phyloP scores from a whole-genome alignment of 345 rosid species.

The Salix viminalis region DNA sequence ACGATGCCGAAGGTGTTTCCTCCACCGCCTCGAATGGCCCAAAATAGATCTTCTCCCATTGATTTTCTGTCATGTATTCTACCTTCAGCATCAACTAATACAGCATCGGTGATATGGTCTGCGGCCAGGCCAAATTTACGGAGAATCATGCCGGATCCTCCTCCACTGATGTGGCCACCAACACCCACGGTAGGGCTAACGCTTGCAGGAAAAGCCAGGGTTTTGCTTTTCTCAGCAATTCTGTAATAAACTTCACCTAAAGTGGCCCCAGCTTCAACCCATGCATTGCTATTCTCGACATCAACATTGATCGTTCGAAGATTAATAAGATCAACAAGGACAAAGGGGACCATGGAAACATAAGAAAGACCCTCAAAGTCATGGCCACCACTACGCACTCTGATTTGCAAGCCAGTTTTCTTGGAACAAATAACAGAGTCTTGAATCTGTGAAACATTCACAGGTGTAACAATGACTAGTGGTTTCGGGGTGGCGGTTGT shows the following conservation, averaged over 20 bases:
- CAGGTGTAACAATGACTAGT: conserved; percentile 11
- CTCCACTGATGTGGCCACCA: conserved; percentile 10
- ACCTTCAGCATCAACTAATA: neutral
- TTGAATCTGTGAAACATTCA: neutral
- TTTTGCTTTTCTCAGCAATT: neutral
- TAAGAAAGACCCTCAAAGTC: conserved; percentile 19
- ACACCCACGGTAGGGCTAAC: conserved; percentile 1
- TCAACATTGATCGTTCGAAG: conserved; percentile 2
- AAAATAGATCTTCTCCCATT: conserved; percentile 13
- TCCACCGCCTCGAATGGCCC: conserved; percentile 16
- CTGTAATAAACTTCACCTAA: neutral
- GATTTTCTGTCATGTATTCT: conserved; percentile 7
- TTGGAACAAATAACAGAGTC: neutral
- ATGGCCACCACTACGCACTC: conserved; percentile 23
- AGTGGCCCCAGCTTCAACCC: conserved; percentile 14
- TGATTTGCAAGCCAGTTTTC: conserved; percentile 1
- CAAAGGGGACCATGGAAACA: conserved; percentile 7
- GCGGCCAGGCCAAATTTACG: conserved; percentile 4
- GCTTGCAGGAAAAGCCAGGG: conserved; percentile 14
- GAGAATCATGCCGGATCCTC: neutral
- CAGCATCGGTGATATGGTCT: neutral
- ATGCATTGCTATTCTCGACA: neutral
- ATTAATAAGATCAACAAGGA: conserved; percentile 16
- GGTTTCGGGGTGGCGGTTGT: conserved; percentile 8
- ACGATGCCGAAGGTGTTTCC: conserved; percentile 8